Conservation (phyloP, 2,329 filamentous ascomycete species). For the Alternaria metachromatica region DNA sequence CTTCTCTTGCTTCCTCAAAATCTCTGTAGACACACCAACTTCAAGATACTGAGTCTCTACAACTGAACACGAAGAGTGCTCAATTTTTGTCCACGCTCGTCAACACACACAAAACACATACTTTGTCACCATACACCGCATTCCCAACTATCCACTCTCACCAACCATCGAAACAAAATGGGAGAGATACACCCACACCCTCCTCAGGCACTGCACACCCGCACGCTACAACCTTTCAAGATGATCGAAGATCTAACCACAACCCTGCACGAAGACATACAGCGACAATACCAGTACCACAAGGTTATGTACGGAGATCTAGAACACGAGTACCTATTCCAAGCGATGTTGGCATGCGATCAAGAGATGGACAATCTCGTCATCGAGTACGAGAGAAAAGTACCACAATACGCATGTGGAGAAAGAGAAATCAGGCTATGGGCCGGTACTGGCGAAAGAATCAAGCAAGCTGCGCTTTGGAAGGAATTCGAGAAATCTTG, state of each 20-base stretch:
- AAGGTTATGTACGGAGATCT: neutral
- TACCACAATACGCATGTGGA: neutral
- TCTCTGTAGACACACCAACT: rapidly evolving
- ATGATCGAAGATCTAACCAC: neutral
- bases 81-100: neutral
- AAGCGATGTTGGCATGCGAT: neutral
- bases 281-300: neutral
- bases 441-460: neutral
- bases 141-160: neutral
- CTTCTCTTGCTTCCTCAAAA: neutral
- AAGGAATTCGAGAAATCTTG: neutral
- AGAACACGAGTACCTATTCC: neutral
- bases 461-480: neutral
- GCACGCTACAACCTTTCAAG: neutral
- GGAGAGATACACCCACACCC: neutral
- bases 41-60: neutral
- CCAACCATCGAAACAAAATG: neutral
- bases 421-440: neutral
- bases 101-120: neutral
- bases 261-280: neutral
- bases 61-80: neutral
- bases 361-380: neutral
- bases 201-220: neutral
- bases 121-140: neutral
- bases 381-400: neutral